Percentiles rank a stretch among this genome's conserved stretches.
phyloP scores from a whole-genome alignment of 768 basidiomycete genomes.

The Gloeophyllum trabeum region DNA sequence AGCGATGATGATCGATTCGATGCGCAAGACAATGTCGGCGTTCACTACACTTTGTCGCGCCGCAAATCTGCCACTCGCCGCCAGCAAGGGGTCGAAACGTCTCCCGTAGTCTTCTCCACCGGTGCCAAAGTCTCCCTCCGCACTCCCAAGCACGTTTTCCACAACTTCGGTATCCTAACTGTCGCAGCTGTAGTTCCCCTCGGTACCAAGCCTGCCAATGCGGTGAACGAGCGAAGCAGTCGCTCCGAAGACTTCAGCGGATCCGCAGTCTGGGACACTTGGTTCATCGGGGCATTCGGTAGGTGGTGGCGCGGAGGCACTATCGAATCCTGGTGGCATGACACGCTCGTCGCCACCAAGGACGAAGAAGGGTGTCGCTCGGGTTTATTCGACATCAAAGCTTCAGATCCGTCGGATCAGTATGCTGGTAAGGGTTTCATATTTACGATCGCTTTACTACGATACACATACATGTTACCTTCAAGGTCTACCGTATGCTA shows the following conservation, averaged over 20 bases:
- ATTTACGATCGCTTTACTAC: not conserved
- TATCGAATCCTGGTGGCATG: constrained; percentile 73
- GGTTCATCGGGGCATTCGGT: constrained; percentile 88
- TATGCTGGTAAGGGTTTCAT: not conserved
- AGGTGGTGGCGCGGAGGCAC: constrained; percentile 83
- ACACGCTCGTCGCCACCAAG: constrained; percentile 49
- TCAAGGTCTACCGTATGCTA: constrained; percentile 34
- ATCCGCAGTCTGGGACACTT: constrained; percentile 59
- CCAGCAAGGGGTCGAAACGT: constrained; percentile 12
- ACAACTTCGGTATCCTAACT: constrained; percentile 79
- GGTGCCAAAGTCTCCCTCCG: constrained; percentile 87
- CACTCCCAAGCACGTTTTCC: constrained; percentile 83
- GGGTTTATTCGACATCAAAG: constrained; percentile 68
- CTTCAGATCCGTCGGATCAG: constrained; percentile 33
- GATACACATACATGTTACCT: constrained; percentile 1
- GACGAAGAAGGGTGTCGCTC: constrained; percentile 70
- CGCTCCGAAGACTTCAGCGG: constrained; percentile 24
- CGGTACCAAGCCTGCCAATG: constrained; percentile 21
- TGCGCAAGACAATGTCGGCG: constrained; percentile 15
- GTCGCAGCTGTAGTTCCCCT: constrained; percentile 67
- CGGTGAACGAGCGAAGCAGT: constrained; percentile 3
- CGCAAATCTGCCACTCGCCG: constrained; percentile 7
- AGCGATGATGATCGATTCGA: constrained; percentile 39
- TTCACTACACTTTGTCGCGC: constrained; percentile 14
- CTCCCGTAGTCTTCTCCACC: constrained; percentile 80